These are phyloP conservation scores for Fusarium tanahbumbuense DNA, from an alignment of 2,329 filamentous ascomycete genomes.

Conservation along the genomic window DNA sequence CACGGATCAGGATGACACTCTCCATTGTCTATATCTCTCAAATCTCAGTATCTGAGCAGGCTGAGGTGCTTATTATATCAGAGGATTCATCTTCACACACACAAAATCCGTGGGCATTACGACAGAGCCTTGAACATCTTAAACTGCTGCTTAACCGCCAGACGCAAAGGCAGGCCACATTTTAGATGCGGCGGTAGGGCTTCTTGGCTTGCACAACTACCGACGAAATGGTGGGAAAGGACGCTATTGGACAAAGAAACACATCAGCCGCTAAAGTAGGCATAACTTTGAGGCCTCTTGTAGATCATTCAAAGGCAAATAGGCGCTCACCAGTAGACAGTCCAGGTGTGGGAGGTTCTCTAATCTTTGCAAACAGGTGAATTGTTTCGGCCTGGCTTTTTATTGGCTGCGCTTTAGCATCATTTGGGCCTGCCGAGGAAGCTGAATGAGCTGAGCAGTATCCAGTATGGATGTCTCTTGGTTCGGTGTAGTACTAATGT, in stretches of 20 bases:
- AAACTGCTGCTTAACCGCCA: not conserved
- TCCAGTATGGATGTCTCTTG: not conserved
- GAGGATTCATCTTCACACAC: not conserved
- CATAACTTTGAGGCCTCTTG: not conserved
- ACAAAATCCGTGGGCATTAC: not conserved
- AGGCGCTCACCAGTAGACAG: not conserved
- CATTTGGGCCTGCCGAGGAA: not conserved
- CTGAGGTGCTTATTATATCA: not conserved
- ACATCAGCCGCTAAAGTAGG: not conserved
- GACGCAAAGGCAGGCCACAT: not conserved
- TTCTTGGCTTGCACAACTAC: not conserved
- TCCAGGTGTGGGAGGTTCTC: not conserved
- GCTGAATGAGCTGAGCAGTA: not conserved
- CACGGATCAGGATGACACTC: not conserved
- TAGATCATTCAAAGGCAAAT: not conserved
- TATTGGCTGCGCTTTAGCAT: not conserved
- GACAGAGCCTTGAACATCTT: not conserved
- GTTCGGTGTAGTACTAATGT: conserved; percentile 15
- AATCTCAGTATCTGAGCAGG: not conserved
- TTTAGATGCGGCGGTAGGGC: not conserved
- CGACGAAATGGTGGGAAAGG: not conserved
- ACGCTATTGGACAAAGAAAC: not conserved
- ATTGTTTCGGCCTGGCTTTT: not conserved
- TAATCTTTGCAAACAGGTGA: not conserved
- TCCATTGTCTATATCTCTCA: not conserved